Percentiles rank a stretch among this genome's conserved stretches.
Conservation (phyloP, 768 basidiomycete species). For the Termitomyces sp. region DNA sequence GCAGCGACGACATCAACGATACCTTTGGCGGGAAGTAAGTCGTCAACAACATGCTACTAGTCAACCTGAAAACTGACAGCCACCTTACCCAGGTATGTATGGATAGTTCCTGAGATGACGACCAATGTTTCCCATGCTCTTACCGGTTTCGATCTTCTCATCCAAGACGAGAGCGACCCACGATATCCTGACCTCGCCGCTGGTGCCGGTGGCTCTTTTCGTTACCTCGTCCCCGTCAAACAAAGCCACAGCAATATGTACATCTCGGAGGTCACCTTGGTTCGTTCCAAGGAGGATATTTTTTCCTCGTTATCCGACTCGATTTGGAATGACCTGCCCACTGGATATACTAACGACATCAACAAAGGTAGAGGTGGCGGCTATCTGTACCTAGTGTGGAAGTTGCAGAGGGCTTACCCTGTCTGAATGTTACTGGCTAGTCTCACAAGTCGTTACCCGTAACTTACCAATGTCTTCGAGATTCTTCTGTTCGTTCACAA, state of each 20-base stretch:
- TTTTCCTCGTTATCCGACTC: no score
- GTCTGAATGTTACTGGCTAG: not conserved
- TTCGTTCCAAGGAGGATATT: not conserved
- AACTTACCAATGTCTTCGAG: no score
- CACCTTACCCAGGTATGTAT: not conserved
- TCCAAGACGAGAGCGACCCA: not conserved
- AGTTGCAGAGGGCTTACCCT: not conserved
- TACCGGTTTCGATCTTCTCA: not conserved
- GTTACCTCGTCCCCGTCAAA: not conserved
- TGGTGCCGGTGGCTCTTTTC: not conserved
- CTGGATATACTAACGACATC: not conserved
- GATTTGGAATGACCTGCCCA: no score
- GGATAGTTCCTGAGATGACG: not conserved
- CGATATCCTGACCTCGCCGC: not conserved
- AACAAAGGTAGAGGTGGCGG: not conserved
- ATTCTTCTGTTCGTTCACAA: no score
- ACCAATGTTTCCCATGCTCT: not conserved
- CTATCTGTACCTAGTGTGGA: not conserved
- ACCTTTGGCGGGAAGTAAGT: not conserved
- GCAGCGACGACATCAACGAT: slow-evolving; percentile 1
- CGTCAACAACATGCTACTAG: not conserved
- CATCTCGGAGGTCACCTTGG: not conserved
- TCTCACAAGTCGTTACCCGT: no score
- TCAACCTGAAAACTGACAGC: not conserved
- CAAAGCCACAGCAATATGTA: not conserved